Base-by-base conservation (phyloP, 345 rosid genomes). In the Viola odorata region DNA sequence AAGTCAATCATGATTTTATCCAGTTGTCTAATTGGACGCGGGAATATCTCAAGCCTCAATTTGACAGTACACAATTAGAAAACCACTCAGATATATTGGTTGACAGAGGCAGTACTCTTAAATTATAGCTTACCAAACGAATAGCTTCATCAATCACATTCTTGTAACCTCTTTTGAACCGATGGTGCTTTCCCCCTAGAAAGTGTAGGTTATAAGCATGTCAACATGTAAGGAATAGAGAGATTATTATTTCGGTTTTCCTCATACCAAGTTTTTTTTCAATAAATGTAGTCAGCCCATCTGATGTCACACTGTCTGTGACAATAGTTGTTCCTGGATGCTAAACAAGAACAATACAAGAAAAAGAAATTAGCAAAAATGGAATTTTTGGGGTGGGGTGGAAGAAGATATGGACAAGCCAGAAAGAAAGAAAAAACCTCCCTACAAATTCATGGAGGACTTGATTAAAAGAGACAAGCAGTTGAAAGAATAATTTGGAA, bases 261-360 rank as follows among this genome's bases (percentile, higher is more conserved):
- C 12, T 49, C 78, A 49, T 85, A 94, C 97, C 96, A 15, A 94
- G 97, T 78, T 86, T 84, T 75, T 90, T 77, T 73, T 90, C 96
- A 60, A 94, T 90, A 70, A 88, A 90, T 44, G 85, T 67, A 13
- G 96, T 82, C 72, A 94, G 74, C 45, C 97, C 96, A 60, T 92
- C 98, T n/a, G 98, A 92, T 71, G 99, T 90, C 53, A 94, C 99
- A 42, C 99, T 94, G 68, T 94, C 99, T 2, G 99, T 94, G 48
- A 94, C 99, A 61, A 90, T 84, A 55, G 97, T 84, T 59, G 97
- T 83, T 67, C 91, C 91, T n/a, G 92, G 96, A 86, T 88, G 99
- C 99, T 94, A 53, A 50, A 75, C 66, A 54, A 53, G 65, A 55
- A 67, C 37, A 68, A 12, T 13, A 7, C 12, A 12, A 50, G 10